Evolutionary conservation across 352 stramenopile species (phyloP), one percentile per base, ranked within the genome.

Genomic region (Pythium insidiosum): DNA sequence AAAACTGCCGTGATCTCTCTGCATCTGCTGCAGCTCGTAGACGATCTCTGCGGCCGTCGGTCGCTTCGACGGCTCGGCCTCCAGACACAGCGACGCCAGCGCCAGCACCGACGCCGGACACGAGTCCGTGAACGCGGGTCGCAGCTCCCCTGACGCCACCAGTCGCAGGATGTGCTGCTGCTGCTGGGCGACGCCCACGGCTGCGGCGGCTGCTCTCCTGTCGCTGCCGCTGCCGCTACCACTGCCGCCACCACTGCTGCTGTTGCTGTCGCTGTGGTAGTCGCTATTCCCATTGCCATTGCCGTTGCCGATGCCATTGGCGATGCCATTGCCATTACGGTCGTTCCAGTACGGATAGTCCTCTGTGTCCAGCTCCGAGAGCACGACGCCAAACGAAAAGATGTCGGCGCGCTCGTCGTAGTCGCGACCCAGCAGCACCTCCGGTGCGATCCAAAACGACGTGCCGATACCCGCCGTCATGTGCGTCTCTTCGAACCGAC

Each of bases 381-480:
- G 28, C 9, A 33, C 28, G 28, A 33, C 28, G 9, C 28, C 28
- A 15, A 33, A 33, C 28, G 28, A 33, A 15, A 13, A 33, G 15
- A 33, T 33, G 28, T 33, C 28, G 28, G 28, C 28, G 9, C 28
- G 28, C 28, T 33, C 28, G 28, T 33, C 28, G 28, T 33, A 33
- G 28, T 33, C 28, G 9, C 28, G 28, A 24, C 71, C 71, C 11
- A 80, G 34, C 19, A 87, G 33, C 39, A 87, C 69, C 41, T 87
- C 71, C 0, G 74, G 74, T 4, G 74, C 74, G 51, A 84, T 84
- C 74, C 74, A 87, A 55, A 83, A 83, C 47, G 55, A 73, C 40
- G 74, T 84, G 0, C 74, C 74, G 43, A 87, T 75, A 5, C 71
- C 73, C 3, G 66, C 61, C 3, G 73, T 86, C 70, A 86, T 84